These are phyloP conservation scores for Trametes villosa DNA, from an alignment of 768 basidiomycete genomes.

Conservation along the genomic window DNA sequence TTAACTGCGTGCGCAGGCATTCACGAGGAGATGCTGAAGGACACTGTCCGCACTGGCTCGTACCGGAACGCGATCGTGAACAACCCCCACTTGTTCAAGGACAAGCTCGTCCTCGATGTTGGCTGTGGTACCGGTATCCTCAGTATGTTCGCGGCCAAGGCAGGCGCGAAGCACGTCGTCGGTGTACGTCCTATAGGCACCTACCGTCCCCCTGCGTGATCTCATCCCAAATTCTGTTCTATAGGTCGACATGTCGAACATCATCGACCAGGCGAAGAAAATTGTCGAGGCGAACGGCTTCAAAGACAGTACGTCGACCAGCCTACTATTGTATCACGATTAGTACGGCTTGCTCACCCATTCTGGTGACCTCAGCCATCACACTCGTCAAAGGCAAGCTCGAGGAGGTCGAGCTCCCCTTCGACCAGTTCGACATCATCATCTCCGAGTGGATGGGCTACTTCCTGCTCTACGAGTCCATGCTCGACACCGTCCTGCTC, in stretches of 20 bases:
- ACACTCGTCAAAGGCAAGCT: conserved; percentile 98
- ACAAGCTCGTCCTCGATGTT: conserved; percentile 95
- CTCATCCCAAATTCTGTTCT: background rate
- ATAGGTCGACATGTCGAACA: conserved; percentile 99
- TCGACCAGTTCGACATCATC: conserved; percentile 95
- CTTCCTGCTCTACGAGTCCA: conserved; percentile 98
- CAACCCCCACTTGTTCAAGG: conserved; percentile 95
- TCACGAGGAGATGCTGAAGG: conserved; percentile 99
- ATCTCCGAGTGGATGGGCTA: conserved; percentile 99
- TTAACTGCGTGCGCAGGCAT: conserved; percentile 70
- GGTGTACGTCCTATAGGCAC: conserved; percentile 58
- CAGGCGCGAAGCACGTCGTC: conserved; percentile 92
- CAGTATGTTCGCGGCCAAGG: conserved; percentile 97
- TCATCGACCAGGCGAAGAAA: conserved; percentile 98
- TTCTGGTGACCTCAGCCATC: conserved; percentile 67
- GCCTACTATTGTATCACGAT: too few species aligned
- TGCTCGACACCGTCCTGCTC: conserved; percentile 97
- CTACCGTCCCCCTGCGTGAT: background rate
- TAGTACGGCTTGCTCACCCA: too few species aligned
- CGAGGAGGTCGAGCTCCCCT: conserved; percentile 88
- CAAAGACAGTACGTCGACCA: conserved; percentile 76
- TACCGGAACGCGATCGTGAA: conserved; percentile 95
- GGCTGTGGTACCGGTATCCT: conserved; percentile 98
- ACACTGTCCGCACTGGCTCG: conserved; percentile 90
- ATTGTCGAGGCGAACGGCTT: conserved; percentile 97